These are phyloP conservation scores for Dendrobium nobile DNA, from an alignment of 106 monocot genomes.

Conservation along the genomic window DNA sequence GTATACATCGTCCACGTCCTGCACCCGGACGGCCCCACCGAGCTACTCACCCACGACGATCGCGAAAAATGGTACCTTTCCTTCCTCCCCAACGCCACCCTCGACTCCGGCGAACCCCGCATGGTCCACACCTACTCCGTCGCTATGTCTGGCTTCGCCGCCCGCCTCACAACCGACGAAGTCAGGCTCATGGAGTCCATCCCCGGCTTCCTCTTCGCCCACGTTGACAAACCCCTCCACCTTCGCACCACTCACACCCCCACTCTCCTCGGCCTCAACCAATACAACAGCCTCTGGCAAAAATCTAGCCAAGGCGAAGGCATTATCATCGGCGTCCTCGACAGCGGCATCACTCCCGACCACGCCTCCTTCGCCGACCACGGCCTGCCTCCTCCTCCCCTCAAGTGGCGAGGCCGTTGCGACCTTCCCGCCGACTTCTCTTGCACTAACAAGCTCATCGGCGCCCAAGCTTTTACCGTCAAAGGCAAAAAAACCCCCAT, in stretches of 20 bases:
- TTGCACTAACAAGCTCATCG: constrained; percentile 45
- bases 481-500: not conserved
- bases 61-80: constrained; percentile 9
- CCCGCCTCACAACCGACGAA: constrained; percentile 13
- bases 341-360: constrained; percentile 25
- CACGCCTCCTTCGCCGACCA: constrained; percentile 45
- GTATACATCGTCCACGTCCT: constrained; percentile 3
- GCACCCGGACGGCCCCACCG: not conserved
- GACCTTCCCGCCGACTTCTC: constrained; percentile 1
- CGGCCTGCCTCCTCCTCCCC: constrained; percentile 23
- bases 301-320: constrained; percentile 26
- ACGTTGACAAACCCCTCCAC: not conserved
- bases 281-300: constrained; percentile 11
- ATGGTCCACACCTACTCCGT: constrained; percentile 11
- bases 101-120: not conserved
- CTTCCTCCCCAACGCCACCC: not conserved
- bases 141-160: constrained; percentile 20
- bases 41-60: not conserved
- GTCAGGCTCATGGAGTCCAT: not conserved
- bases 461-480: constrained; percentile 8
- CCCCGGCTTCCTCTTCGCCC: constrained; percentile 8
- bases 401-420: constrained; percentile 39
- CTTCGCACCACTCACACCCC: constrained; percentile 25
- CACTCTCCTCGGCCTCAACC: constrained; percentile 2
- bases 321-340: constrained; percentile 44